Evolutionary conservation across 768 basidiomycete species (phyloP).

Genomic region (Termitomyces sp.): DNA sequence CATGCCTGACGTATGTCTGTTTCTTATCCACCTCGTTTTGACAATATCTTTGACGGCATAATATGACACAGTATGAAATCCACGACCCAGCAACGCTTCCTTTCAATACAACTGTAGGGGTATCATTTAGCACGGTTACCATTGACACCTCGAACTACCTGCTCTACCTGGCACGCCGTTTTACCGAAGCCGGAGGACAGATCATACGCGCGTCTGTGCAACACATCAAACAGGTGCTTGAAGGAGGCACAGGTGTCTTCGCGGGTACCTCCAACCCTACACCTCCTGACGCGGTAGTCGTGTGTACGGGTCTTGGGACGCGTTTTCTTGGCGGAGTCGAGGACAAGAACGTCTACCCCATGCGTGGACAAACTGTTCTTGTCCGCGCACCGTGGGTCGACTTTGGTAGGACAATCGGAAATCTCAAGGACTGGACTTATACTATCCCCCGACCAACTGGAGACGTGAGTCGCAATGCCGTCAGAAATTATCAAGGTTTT

Average conservation of each 20-base stretch:
- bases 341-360: constrained; percentile 70
- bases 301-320: constrained; percentile 75
- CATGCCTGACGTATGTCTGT: constrained; percentile 50
- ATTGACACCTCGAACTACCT: constrained; percentile 74
- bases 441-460: constrained; percentile 63
- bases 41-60: neutral
- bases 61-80: constrained; percentile 33
- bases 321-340: constrained; percentile 78
- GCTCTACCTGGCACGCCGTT: constrained; percentile 65
- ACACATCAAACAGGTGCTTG: constrained; percentile 69
- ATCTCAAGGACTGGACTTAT: constrained; percentile 51
- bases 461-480: constrained; percentile 32
- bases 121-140: constrained; percentile 63
- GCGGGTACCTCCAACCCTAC: constrained; percentile 15
- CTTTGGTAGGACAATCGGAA: constrained; percentile 49
- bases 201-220: constrained; percentile 59
- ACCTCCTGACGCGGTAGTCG: constrained; percentile 56
- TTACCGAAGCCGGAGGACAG: constrained; percentile 62
- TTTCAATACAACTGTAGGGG: constrained; percentile 37
- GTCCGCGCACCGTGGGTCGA: constrained; percentile 68
- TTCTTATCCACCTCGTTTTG: neutral
- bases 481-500: neutral
- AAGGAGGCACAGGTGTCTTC: constrained; percentile 51
- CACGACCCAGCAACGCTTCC: constrained; percentile 34
- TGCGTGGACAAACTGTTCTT: constrained; percentile 83